A percentile compares a stretch with the other conserved stretches of the same genome.
phyloP scores from a whole-genome alignment of 2,329 filamentous ascomycete genomes.

The Westerdykella aurantiaca region DNA sequence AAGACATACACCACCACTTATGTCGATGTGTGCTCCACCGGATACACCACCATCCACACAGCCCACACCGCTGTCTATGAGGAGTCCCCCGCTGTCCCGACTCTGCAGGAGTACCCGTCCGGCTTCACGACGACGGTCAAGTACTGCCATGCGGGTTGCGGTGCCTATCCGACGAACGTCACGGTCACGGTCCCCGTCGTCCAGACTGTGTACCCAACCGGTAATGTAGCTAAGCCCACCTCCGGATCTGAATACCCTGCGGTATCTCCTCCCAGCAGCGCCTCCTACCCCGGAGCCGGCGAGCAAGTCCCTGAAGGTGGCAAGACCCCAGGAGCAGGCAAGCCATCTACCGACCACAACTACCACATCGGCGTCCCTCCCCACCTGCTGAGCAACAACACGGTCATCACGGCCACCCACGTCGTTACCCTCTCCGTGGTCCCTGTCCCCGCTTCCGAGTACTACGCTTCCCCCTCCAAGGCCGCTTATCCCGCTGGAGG shows the following conservation, averaged over 20 bases:
- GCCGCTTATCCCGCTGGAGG: neutral
- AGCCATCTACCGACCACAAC: neutral
- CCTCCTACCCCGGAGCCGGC: neutral
- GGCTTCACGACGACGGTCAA: slow-evolving; percentile 27
- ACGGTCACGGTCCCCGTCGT: slow-evolving; percentile 17
- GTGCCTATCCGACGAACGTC: slow-evolving; percentile 19
- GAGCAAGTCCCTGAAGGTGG: neutral
- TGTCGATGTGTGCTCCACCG: slow-evolving; percentile 30
- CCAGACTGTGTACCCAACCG: neutral
- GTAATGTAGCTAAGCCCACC: too few relatives aligned
- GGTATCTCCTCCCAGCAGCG: too few relatives aligned
- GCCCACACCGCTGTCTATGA: slow-evolving; percentile 22
- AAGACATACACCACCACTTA: slow-evolving; percentile 25
- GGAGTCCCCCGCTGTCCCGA: slow-evolving; percentile 7
- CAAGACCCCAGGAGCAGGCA: neutral
- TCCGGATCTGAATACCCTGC: too few relatives aligned
- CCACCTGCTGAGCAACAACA: too few relatives aligned
- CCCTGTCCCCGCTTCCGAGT: slow-evolving; percentile 9
- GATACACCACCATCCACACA: slow-evolving; percentile 28
- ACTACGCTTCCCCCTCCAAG: slow-evolving; percentile 5
- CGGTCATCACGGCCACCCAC: slow-evolving; percentile 5
- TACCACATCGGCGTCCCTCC: slow-evolving; percentile 2
- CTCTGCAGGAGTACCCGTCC: slow-evolving; percentile 6
- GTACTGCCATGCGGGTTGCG: slow-evolving; percentile 22
- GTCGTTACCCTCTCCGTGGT: slow-evolving; percentile 17